Conservation (phyloP, 495 filamentous ascomycete species). For the Penicillium fimorum region DNA sequence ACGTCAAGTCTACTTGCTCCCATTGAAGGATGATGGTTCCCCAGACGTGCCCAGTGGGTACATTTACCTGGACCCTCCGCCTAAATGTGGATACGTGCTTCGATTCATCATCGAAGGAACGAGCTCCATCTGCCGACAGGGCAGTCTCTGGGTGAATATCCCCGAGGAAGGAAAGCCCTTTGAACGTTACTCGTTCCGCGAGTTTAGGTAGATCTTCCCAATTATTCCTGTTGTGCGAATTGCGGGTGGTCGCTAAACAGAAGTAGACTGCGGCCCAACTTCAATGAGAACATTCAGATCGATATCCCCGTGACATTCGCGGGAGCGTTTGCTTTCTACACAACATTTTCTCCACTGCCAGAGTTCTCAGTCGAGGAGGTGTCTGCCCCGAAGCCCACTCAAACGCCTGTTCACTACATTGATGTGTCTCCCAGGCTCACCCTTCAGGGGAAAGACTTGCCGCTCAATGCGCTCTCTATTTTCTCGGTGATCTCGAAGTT, state of each 20-base stretch:
- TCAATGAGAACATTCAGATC: constrained; percentile 87
- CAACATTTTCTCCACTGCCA: constrained; percentile 85
- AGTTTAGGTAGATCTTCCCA: constrained; percentile 67
- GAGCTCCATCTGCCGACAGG: constrained; percentile 90
- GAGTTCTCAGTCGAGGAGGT: constrained; percentile 61
- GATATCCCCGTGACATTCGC: constrained; percentile 78
- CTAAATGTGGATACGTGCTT: constrained; percentile 67
- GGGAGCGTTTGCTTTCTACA: constrained; percentile 96
- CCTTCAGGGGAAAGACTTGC: constrained; percentile 65
- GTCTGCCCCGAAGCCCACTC: constrained; percentile 53
- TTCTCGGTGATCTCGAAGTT: constrained; percentile 98
- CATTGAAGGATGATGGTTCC: constrained; percentile 86
- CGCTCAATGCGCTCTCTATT: constrained; percentile 81
- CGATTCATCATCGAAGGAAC: constrained; percentile 94
- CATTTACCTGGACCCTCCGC: constrained; percentile 82
- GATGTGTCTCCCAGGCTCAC: constrained; percentile 85
- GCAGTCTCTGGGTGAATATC: constrained; percentile 94
- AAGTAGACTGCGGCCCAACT: constrained; percentile 78
- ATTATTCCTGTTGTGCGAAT: background rate
- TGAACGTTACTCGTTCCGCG: constrained; percentile 70
- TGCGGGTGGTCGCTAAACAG: constrained; percentile 22
- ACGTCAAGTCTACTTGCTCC: constrained; percentile 74
- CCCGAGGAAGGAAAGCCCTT: constrained; percentile 74
- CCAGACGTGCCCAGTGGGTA: constrained; percentile 87
- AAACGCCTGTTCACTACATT: constrained; percentile 80